phyloP scores from a whole-genome alignment of 2,329 filamentous ascomycete genomes.

The Fusarium sp. region DNA sequence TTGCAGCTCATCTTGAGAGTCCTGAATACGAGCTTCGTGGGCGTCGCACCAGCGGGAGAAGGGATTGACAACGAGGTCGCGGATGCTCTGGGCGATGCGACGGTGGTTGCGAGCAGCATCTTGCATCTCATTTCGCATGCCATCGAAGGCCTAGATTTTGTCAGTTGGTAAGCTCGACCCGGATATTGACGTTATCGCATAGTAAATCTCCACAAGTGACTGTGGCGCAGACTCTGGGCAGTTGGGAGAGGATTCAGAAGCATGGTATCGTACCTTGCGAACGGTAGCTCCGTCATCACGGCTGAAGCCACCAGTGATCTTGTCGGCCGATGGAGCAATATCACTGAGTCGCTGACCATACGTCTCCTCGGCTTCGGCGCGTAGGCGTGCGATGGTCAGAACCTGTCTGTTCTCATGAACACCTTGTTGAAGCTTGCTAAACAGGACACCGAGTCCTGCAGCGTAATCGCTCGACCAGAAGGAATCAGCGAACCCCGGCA shows the following conservation, averaged over 20 bases:
- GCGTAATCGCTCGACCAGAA: conserved; percentile 99
- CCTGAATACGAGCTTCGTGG: conserved; percentile 89
- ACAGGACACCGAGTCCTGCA: conserved; percentile 91
- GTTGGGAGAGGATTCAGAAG: not conserved
- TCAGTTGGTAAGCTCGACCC: conserved; percentile 29
- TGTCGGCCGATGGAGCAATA: conserved; percentile 84
- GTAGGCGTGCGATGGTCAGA: conserved; percentile 88
- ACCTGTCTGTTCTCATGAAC: conserved; percentile 95
- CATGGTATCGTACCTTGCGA: conserved; percentile 74
- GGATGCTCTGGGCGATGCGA: conserved; percentile 96
- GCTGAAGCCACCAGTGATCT: conserved; percentile 82
- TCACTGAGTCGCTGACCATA: conserved; percentile 85
- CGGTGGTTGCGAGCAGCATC: conserved; percentile 89
- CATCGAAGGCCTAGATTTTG: conserved; percentile 81
- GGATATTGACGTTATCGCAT: not conserved
- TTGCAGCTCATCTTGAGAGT: conserved; percentile 95
- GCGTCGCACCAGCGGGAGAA: conserved; percentile 97
- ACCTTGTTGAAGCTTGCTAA: conserved; percentile 95
- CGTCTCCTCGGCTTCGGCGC: conserved; percentile 92
- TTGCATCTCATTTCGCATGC: conserved; percentile 90
- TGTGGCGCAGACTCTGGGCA: not conserved
- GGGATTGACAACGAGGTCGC: conserved; percentile 92
- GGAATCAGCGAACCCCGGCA: conserved; percentile 92
- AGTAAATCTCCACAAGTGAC: not conserved
- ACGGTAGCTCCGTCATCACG: conserved; percentile 96